Conservation (phyloP, 1,139 yeast genomes). For the Lipomyces yarrowii region DNA sequence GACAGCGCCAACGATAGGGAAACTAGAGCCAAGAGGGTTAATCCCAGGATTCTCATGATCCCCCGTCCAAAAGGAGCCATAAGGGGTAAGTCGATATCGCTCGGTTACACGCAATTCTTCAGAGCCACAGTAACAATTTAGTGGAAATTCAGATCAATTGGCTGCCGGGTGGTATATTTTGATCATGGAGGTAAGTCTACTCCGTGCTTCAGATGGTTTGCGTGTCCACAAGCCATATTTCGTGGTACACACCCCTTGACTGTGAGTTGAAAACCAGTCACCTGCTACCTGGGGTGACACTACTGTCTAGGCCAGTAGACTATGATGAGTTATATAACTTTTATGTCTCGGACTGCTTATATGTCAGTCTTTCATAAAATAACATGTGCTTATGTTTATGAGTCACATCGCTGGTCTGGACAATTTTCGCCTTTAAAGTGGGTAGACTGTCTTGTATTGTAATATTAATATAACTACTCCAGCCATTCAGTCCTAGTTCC, state of each 20-base stretch:
- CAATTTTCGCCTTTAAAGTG: too few relatives aligned
- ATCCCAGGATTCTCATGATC: neutral
- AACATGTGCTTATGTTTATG: too few relatives aligned
- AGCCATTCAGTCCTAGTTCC: neutral
- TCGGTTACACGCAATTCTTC: neutral
- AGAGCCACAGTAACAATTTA: neutral
- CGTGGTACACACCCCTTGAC: neutral
- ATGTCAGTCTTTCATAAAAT: too few relatives aligned
- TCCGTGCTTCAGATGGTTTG: neutral
- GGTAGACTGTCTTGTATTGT: neutral
- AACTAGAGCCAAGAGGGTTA: neutral
- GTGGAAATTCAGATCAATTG: neutral
- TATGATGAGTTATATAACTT: too few relatives aligned
- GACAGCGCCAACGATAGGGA: conserved; percentile 27
- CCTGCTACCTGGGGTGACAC: neutral
- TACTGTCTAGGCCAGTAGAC: neutral
- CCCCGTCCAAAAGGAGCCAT: neutral
- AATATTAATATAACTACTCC: too few relatives aligned
- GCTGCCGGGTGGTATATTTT: neutral
- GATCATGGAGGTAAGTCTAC: neutral
- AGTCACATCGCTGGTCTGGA: too few relatives aligned
- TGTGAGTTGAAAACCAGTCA: neutral
- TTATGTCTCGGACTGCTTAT: too few relatives aligned
- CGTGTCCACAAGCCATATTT: neutral
- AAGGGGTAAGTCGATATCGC: neutral